Evolutionary conservation across 2,329 filamentous ascomycete species (phyloP), one percentile per base, ranked within the genome.

Genomic region (Apiospora saccharicola): DNA sequence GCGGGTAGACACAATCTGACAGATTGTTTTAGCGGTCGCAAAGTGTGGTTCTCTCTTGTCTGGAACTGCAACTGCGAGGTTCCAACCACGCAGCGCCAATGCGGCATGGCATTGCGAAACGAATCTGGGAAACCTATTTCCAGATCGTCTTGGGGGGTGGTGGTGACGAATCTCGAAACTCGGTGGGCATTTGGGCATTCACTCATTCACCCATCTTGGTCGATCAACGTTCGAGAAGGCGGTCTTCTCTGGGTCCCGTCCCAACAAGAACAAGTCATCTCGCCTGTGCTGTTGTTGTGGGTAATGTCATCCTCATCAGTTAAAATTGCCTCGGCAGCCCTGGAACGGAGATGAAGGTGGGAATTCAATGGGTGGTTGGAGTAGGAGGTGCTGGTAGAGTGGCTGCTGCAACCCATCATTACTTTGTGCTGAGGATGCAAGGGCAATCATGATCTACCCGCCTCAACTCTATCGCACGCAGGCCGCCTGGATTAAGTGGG

Each of bases 381-480:
- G 26, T 41, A 7, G 8, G 10, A 8, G 37, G 37, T 41, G 37
- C 37, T 41, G 37, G 37, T 7, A 41, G 37, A 30, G 26, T 30
- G 26, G 37, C 37, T 41, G 53, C 53, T 37, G 53, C 30, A 57
- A 51, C 53, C 53, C 53, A 57, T 16, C 24, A 16, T 16, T 61
- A 37, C 34, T 37, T 30, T 37, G 30, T 37, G 30, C 34, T 64
- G 22, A 64, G 30, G 57, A 64, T 64, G 57, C 57, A 64, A 64
- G 34, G 57, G 57, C 57, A 64, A 64, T 64, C 57, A 64, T 64
- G 57, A 64, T 64, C 57, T 64, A 64, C 57, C 57, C 57, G 57
- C 57, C 57, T 64, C 34, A 64, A 64, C 57, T 64, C 57, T 64
- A 64, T 64, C 57, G 57, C n/a, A n/a, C 10, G 57, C 57, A 64